Evolutionary conservation across 768 basidiomycete genomes (phyloP).

Genomic region (Thelephora ganbajun): DNA sequence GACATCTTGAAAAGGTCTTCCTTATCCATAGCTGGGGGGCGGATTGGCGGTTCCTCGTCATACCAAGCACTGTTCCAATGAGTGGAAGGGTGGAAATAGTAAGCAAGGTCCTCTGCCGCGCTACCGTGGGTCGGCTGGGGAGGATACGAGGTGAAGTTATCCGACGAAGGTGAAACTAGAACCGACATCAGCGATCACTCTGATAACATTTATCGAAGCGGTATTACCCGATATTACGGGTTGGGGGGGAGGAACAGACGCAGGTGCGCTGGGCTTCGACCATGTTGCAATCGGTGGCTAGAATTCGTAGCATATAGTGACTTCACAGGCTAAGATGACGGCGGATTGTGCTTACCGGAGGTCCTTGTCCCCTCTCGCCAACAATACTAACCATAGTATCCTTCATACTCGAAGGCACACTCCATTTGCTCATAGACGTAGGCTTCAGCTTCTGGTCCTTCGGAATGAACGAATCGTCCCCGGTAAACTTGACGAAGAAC

Average conservation of each 20-base stretch:
- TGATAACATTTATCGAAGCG: no score
- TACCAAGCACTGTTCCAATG: conserved; percentile 32
- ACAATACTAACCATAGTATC: conserved; percentile 4
- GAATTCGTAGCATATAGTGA: background rate
- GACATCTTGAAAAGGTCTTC: conserved; percentile 8
- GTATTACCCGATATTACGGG: background rate
- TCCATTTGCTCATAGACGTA: background rate
- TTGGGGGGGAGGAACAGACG: background rate
- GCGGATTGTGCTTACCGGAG: conserved; percentile 3
- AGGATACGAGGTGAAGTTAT: conserved; percentile 20
- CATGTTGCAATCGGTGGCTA: conserved; percentile 1
- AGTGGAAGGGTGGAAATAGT: conserved; percentile 28
- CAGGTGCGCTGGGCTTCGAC: background rate
- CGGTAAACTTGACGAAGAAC: conserved; percentile 35
- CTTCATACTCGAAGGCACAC: background rate
- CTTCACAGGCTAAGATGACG: no score
- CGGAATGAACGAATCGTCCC: no score
- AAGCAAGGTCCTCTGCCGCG: conserved; percentile 28
- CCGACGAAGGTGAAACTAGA: conserved; percentile 7
- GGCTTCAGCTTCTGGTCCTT: no score
- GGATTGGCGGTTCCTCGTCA: conserved; percentile 9
- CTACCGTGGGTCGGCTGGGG: conserved; percentile 20
- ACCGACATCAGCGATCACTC: background rate
- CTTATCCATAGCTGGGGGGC: conserved; percentile 21
- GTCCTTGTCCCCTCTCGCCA: background rate